Base-by-base conservation (phyloP, 352 stramenopile genomes). In the Phytopythium montanum region DNA sequence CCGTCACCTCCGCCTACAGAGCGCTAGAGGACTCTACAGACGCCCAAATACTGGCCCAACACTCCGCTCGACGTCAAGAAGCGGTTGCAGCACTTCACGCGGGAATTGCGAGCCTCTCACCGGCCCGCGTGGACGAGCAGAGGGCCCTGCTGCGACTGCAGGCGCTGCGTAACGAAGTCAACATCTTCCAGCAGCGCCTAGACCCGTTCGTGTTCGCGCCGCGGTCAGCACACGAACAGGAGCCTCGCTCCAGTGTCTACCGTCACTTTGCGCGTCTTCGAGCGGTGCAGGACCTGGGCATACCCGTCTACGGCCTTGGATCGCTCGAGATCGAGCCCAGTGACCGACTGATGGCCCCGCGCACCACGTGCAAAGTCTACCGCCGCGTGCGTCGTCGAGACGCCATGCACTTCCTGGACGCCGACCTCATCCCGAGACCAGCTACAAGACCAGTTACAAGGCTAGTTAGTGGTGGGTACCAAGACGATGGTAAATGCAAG, bases 131-230 rank as follows among this genome's bases (percentile, higher is more conserved):
- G 25, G 54, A 63, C 14, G 62, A 69, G 53, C 81, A 92, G 48
- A 83, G 83, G 53, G 57, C 75, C 23, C 53, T 81, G 19, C 79
- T 91, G 31, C 79, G 74, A 13, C 88, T 85, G 54, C 70, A 85
- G 44, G 83, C 77, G 3, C 65, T 92, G 33, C 86, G 88, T 65
- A 88, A 90, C 64, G 81, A 94, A 42, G 69, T 92, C 44, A 80
- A 90, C 44, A 86, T 88, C 55, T 88, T 91, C 65, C 84, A 94
- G 62, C 79, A 93, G 60, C 75, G 78, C 59, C 56, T 92, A 18
- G 73, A 86, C 45, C 79, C 76, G 6, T 91, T 89, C 34, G 66
- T 89, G 51, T 87, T 86, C 49, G 68, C 79, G 51, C 88, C 86
- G 51, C 68, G 61, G 7, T 70, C 77, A 1, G 49, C 71, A 21